Evolutionary conservation across 495 filamentous ascomycete species (phyloP).

Genomic region (Glarea lozoyensis): DNA sequence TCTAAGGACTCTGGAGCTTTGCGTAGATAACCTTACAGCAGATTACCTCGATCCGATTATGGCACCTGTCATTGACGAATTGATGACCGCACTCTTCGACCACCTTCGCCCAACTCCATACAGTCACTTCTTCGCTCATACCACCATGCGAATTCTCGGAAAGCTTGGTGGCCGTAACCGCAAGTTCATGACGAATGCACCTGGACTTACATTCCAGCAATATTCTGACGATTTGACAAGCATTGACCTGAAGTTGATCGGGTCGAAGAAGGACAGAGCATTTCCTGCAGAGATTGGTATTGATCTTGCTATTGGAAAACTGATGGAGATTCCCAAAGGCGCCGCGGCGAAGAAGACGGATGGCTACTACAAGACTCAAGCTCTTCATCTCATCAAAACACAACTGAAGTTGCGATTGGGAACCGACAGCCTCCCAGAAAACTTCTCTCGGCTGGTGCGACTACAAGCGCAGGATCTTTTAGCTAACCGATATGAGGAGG

Average conservation of each 20-base stretch:
- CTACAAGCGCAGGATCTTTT: constrained; percentile 82
- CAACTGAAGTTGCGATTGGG: constrained; percentile 88
- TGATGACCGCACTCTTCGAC: constrained; percentile 95
- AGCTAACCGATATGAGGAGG: constrained; percentile 52
- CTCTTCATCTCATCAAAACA: constrained; percentile 72
- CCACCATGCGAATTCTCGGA: constrained; percentile 95
- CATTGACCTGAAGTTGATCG: constrained; percentile 81
- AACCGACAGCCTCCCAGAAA: constrained; percentile 78
- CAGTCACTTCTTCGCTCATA: constrained; percentile 94
- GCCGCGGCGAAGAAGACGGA: constrained; percentile 63
- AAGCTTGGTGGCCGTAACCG: constrained; percentile 94
- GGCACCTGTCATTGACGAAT: constrained; percentile 95
- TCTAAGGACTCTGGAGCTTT: constrained; percentile 86
- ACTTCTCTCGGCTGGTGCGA: constrained; percentile 73
- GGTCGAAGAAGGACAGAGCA: constrained; percentile 75
- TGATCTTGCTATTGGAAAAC: constrained; percentile 76
- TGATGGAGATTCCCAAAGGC: constrained; percentile 66
- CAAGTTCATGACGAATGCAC: constrained; percentile 85
- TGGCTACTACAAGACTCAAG: constrained; percentile 84
- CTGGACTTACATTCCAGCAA: constrained; percentile 67
- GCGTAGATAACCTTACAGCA: constrained; percentile 95
- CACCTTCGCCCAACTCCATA: constrained; percentile 88
- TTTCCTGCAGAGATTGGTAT: constrained; percentile 81
- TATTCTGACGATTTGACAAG: constrained; percentile 81
- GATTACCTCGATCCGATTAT: constrained; percentile 99